Evolutionary conservation across 2,329 filamentous ascomycete species (phyloP).

Genomic region (Phoma sp.): DNA sequence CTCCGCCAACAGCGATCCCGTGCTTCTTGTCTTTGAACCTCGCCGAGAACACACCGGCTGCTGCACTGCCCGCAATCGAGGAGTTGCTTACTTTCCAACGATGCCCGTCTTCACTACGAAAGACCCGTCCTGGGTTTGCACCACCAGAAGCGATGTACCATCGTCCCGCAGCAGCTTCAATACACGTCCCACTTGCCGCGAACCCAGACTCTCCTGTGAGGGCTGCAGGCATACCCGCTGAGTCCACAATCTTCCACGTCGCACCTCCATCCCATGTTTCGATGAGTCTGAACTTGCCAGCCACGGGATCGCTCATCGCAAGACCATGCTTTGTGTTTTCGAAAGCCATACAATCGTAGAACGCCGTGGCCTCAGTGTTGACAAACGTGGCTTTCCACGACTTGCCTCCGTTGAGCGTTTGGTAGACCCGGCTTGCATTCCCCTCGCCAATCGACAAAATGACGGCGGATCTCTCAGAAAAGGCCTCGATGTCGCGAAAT

Average conservation of each 20-base stretch:
- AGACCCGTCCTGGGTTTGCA: conserved; percentile 34
- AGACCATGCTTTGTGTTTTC: conserved; percentile 31
- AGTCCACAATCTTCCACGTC: conserved; percentile 27
- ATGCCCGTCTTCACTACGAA: conserved; percentile 20
- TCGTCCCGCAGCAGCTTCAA: conserved; percentile 33
- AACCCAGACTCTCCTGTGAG: conserved; percentile 34
- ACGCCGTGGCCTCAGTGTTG: conserved; percentile 32
- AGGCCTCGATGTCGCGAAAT: conserved; percentile 41
- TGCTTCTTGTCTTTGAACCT: conserved; percentile 32
- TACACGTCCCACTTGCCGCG: conserved; percentile 36
- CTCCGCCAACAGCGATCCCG: conserved; percentile 38
- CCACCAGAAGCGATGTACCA: conserved; percentile 40
- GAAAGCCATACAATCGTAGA: conserved; percentile 41
- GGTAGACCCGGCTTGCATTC: conserved; percentile 30
- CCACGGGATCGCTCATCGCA: conserved; percentile 39
- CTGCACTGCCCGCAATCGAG: conserved; percentile 30
- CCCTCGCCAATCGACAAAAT: conserved; percentile 37
- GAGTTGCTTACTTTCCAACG: conserved; percentile 31
- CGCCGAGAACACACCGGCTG: conserved; percentile 39
- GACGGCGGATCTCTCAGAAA: conserved; percentile 25
- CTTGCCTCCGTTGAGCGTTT: conserved; percentile 29
- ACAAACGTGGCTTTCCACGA: conserved; percentile 33
- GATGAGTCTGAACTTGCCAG: conserved; percentile 36
- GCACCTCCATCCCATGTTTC: conserved; percentile 35
- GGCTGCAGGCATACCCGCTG: conserved; percentile 25